phyloP scores from a whole-genome alignment of 2,329 filamentous ascomycete species.

The Nothopassalora personata region DNA sequence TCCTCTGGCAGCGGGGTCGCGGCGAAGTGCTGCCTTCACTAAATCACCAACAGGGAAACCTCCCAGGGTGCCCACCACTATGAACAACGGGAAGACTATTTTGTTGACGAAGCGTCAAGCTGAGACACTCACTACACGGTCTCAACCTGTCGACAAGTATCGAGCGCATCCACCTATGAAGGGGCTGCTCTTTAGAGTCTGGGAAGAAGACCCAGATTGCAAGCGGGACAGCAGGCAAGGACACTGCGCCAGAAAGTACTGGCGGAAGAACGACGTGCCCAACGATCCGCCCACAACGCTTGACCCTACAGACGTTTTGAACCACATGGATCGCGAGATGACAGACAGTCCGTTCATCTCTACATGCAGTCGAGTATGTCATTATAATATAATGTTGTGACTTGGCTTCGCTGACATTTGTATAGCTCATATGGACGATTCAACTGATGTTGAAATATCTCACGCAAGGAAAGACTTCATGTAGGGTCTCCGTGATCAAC shows the following conservation, averaged over 20 bases:
- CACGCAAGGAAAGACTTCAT: neutral
- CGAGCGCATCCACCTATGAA: constrained; percentile 6
- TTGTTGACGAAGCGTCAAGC: neutral
- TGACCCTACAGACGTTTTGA: neutral
- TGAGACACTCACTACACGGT: neutral
- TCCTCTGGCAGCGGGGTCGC: neutral
- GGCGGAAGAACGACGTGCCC: constrained; percentile 5
- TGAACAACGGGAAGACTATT: neutral
- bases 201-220: constrained; percentile 3
- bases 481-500: constrained; percentile 5
- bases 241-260: constrained; percentile 4
- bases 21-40: neutral
- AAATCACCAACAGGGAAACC: neutral
- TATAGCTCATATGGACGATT: constrained; percentile 3
- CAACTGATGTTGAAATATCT: constrained; percentile 4
- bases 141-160: neutral
- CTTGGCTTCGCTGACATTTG: too few species aligned
- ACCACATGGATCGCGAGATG: neutral
- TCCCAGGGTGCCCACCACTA: neutral
- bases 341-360: constrained; percentile 8
- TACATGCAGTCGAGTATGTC: neutral
- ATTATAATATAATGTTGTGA: too few species aligned
- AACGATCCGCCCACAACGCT: neutral
- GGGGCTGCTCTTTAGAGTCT: constrained; percentile 9
- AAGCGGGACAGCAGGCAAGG: constrained; percentile 7